Conservation (phyloP, 2,329 filamentous ascomycete species). For the Aspergillus floridensis region DNA sequence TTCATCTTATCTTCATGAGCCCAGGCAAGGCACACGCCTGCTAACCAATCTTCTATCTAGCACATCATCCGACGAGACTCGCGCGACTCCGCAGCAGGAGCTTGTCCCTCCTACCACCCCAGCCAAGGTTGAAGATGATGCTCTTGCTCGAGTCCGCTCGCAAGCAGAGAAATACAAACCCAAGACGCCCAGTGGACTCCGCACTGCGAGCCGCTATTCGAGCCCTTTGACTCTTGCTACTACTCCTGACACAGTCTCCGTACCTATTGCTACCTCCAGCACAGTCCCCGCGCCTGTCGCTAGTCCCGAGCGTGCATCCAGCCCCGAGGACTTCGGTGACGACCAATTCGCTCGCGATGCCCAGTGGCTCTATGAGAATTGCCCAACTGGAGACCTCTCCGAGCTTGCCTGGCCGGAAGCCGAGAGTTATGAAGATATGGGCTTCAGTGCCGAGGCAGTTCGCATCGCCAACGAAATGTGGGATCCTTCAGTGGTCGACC, state of each 20-base stretch:
- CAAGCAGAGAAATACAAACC: constrained; percentile 44
- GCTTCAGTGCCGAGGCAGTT: constrained; percentile 11
- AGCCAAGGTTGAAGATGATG: constrained; percentile 24
- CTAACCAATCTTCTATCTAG: constrained; percentile 6
- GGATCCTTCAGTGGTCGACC: constrained; percentile 18
- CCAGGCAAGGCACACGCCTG: not conserved
- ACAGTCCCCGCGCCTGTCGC: not conserved
- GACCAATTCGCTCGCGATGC: constrained; percentile 26
- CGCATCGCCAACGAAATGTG: constrained; percentile 16
- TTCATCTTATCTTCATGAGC: not conserved
- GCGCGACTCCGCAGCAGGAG: constrained; percentile 13
- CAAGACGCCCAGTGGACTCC: constrained; percentile 43
- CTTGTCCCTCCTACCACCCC: constrained; percentile 19
- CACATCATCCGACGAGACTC: constrained; percentile 13
- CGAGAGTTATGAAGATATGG: constrained; percentile 18
- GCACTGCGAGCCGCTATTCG: constrained; percentile 32
- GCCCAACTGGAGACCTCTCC: constrained; percentile 24
- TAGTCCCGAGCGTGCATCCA: not conserved
- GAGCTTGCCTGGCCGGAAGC: constrained; percentile 23
- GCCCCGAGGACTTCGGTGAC: constrained; percentile 19
- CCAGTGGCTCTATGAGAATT: constrained; percentile 27
- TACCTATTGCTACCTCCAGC: not conserved
- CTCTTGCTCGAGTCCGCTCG: constrained; percentile 37
- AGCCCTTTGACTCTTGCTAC: constrained; percentile 19
- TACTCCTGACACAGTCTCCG: constrained; percentile 15